Percentiles rank a stretch among this genome's conserved stretches.
These are phyloP conservation scores for Jaminaea rosea DNA, from an alignment of 1,284 basidiomycete genomes.

Conservation along the genomic window DNA sequence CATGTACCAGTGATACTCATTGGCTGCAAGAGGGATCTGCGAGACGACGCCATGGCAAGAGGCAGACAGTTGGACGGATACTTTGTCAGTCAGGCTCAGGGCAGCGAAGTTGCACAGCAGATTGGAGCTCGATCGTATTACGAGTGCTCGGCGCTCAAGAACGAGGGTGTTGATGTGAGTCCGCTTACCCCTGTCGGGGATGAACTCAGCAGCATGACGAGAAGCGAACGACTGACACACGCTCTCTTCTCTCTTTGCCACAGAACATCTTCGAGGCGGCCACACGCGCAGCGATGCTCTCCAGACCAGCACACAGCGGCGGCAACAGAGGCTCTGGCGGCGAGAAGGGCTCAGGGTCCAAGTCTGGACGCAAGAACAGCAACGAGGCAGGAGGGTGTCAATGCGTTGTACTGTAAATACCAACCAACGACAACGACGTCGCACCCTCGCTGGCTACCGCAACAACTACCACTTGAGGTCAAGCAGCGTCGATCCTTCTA, in stretches of 20 bases:
- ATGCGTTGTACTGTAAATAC: conserved; percentile 1
- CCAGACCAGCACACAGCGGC: conserved; percentile 12
- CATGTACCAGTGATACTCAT: conserved; percentile 72
- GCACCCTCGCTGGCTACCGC: too few species aligned
- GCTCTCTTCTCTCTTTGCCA: neutral
- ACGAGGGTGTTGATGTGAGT: conserved; percentile 37
- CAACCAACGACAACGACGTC: too few species aligned
- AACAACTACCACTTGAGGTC: too few species aligned
- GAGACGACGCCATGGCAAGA: conserved; percentile 51
- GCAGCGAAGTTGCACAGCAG: conserved; percentile 47
- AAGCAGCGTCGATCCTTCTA: too few species aligned
- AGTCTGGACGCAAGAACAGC: neutral
- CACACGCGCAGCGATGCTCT: conserved; percentile 37
- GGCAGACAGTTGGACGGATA: conserved; percentile 31
- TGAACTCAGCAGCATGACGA: too few species aligned
- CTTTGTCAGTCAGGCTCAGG: conserved; percentile 17
- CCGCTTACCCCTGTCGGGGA: too few species aligned
- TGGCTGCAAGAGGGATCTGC: conserved; percentile 75
- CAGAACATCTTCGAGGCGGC: conserved; percentile 38
- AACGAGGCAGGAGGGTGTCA: conserved; percentile 3
- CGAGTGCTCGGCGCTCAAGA: conserved; percentile 37
- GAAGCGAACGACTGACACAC: too few species aligned
- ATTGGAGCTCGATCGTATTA: conserved; percentile 53
- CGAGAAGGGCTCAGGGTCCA: neutral
- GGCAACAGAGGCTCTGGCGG: neutral